Conservation (phyloP, 2,329 filamentous ascomycete species). For the Claviceps citrina region DNA sequence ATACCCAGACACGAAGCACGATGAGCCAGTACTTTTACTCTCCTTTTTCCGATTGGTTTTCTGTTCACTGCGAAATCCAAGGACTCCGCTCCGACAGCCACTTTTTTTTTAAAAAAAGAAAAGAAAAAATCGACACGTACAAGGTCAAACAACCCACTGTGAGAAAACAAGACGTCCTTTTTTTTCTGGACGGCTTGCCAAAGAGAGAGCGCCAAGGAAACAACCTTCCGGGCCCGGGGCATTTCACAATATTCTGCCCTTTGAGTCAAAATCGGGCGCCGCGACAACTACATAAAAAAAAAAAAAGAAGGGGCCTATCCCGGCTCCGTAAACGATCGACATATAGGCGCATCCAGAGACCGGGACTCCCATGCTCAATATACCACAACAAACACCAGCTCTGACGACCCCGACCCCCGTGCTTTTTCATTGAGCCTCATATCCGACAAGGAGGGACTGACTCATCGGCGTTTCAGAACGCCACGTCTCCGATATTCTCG, state of each 20-base stretch:
- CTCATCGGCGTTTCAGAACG: conserved; percentile 40
- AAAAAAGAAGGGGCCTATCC: not conserved
- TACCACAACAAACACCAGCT: not conserved
- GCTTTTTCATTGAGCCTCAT: not conserved
- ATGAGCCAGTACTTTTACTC: not conserved
- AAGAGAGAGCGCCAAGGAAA: not conserved
- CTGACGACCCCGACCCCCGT: no score
- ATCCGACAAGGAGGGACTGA: no score
- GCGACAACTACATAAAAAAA: not conserved
- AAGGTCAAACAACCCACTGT: not conserved
- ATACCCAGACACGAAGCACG: no score
- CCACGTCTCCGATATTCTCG: conserved; percentile 62
- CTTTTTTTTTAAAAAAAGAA: no score
- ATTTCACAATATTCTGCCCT: conserved; percentile 52
- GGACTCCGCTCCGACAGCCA: not conserved
- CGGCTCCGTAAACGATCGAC: not conserved
- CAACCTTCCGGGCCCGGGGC: conserved; percentile 18
- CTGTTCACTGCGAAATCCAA: not conserved
- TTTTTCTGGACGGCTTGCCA: not conserved
- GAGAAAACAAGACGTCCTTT: not conserved
- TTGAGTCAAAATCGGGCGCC: conserved; percentile 1
- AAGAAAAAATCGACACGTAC: not conserved
- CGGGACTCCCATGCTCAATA: not conserved
- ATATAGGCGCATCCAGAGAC: not conserved
- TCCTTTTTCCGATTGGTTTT: not conserved